Percentiles rank a stretch among this genome's conserved stretches.
Conservation (phyloP, 176 grass and related monocot genomes). For the Chrysopogon serrulatus region DNA sequence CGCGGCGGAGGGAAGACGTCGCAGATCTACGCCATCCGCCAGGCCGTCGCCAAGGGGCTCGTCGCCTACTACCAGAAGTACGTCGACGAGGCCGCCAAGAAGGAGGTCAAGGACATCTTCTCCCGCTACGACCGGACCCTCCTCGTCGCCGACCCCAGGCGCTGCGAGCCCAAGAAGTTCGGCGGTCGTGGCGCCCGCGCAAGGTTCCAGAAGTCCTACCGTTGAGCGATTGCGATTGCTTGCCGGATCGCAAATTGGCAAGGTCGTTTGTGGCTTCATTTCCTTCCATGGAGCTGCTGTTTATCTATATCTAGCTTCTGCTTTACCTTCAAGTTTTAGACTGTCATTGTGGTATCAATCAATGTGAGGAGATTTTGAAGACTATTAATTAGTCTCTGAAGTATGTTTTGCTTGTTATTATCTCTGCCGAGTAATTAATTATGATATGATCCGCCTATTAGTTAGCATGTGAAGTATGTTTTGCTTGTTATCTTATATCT, state of each 20-base stretch:
- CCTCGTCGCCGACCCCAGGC: conserved; percentile 72
- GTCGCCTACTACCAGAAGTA: conserved; percentile 83
- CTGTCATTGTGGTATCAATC: not conserved
- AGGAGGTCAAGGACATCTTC: conserved; percentile 87
- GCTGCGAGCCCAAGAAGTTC: conserved; percentile 90
- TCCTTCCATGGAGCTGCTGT: not conserved
- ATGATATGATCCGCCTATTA: not conserved
- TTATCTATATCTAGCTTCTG: not conserved
- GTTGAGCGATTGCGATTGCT: not conserved
- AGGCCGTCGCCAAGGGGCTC: conserved; percentile 77
- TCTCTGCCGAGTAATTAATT: not conserved
- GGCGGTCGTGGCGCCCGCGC: conserved; percentile 73
- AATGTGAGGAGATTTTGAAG: not conserved
- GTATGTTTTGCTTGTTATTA: not conserved
- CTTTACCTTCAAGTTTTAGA: not conserved
- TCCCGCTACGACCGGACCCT: conserved; percentile 68
- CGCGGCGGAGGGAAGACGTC: conserved; percentile 71
- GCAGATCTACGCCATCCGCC: conserved; percentile 82
- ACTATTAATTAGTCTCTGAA: not conserved
- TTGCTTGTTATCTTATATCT: too few relatives aligned
- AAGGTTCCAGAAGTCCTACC: conserved; percentile 59
- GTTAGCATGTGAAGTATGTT: too few relatives aligned
- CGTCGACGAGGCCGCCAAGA: conserved; percentile 75
- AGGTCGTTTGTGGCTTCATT: not conserved
- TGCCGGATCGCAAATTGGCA: not conserved